These are phyloP conservation scores for Corymbia citriodora DNA, from an alignment of 441 rosid species.

Conservation along the genomic window DNA sequence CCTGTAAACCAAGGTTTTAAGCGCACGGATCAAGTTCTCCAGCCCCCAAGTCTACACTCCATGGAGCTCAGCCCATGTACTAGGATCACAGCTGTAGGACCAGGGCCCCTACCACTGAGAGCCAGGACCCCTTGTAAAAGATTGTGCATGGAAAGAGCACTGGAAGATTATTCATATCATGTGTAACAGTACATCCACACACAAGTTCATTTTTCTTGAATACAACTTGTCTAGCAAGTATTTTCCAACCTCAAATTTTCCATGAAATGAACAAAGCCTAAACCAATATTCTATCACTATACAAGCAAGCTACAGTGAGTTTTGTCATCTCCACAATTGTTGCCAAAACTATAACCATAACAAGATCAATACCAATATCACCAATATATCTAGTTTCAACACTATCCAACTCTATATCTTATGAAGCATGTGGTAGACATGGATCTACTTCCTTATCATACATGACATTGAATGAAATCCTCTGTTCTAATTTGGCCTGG, in stretches of 20 bases:
- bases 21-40: not conserved
- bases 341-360: not conserved
- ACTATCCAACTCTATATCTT: not conserved
- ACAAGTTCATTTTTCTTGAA: not conserved
- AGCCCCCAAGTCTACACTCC: not conserved
- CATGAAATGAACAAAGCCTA: not conserved
- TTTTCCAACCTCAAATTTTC: not conserved
- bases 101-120: not conserved
- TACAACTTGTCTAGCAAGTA: not conserved
- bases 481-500: not conserved
- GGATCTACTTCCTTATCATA: not conserved
- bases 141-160: not conserved
- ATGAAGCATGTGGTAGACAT: not conserved
- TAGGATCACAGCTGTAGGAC: not conserved
- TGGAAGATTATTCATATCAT: not conserved
- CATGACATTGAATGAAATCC: not conserved
- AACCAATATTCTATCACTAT: not conserved
- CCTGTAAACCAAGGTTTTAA: not conserved
- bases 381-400: not conserved
- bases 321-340: not conserved
- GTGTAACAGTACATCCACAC: not conserved
- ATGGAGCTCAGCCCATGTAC: not conserved
- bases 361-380: not conserved
- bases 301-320: not conserved
- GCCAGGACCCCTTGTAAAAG: not conserved